A percentile compares a stretch with the other conserved stretches of the same genome.
Conservation (phyloP, 257 asterid species). For the Solanum medicagineum region DNA sequence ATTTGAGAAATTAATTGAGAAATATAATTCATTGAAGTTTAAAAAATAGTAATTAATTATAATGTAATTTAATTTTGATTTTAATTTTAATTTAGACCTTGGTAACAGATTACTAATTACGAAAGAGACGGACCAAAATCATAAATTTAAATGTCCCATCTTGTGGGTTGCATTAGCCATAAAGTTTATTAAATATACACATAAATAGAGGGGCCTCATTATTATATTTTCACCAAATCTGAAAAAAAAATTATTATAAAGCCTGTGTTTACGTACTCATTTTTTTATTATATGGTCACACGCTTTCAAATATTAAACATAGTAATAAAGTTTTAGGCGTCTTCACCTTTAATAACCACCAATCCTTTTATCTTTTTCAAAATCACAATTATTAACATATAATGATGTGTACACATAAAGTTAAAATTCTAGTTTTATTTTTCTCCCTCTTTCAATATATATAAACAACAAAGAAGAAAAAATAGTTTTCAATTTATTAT, state of each 20-base stretch:
- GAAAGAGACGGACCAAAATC: not conserved
- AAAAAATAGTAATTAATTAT: not conserved
- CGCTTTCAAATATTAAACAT: not conserved
- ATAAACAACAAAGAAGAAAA: too few relatives aligned
- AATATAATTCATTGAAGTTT: not conserved
- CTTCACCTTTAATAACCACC: not conserved
- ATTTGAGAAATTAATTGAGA: not conserved
- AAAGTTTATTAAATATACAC: not conserved
- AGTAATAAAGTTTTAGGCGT: not conserved
- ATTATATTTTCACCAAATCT: not conserved
- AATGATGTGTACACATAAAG: too few relatives aligned
- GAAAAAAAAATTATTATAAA: not conserved
- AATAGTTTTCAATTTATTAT: too few relatives aligned
- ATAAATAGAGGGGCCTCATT: not conserved
- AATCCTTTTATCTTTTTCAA: not conserved
- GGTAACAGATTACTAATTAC: not conserved
- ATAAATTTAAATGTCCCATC: not conserved
- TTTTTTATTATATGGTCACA: not conserved
- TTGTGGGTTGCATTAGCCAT: not conserved
- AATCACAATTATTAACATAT: not conserved
- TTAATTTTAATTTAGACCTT: not conserved
- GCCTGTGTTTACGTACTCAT: not conserved
- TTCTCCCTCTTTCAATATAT: too few relatives aligned
- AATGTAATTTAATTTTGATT: not conserved
- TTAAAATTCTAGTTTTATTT: too few relatives aligned